phyloP scores from a whole-genome alignment of 495 filamentous ascomycete genomes.

The Penicillium bialowiezense region DNA sequence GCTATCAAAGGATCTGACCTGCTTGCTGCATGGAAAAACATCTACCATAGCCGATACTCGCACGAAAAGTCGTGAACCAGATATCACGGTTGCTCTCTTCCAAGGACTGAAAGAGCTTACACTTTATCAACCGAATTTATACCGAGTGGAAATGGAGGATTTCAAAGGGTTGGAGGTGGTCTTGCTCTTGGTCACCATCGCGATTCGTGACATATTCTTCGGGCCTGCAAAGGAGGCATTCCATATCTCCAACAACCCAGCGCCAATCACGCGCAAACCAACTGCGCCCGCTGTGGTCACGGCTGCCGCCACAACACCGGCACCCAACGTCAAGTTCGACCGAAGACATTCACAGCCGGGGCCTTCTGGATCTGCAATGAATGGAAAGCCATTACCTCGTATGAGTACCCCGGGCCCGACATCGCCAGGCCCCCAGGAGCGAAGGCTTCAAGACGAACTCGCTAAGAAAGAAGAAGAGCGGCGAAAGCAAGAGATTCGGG shows the following conservation, averaged over 20 bases:
- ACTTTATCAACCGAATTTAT: constrained; percentile 88
- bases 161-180: constrained; percentile 90
- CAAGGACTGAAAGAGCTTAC: constrained; percentile 66
- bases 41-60: constrained; percentile 58
- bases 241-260: constrained; percentile 56
- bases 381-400: constrained; percentile 5
- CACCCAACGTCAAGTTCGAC: background rate
- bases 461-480: constrained; percentile 62
- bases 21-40: constrained; percentile 73
- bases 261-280: background rate
- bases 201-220: constrained; percentile 86
- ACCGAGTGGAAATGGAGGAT: constrained; percentile 89
- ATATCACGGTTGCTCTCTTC: constrained; percentile 89
- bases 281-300: background rate
- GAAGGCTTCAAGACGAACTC: constrained; percentile 44
- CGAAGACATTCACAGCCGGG: constrained; percentile 11
- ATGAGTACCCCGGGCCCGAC: constrained; percentile 12
- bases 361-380: constrained; percentile 1
- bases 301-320: background rate
- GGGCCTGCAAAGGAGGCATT: constrained; percentile 66
- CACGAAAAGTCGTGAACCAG: constrained; percentile 80
- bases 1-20: constrained; percentile 78
- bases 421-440: constrained; percentile 19
- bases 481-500: constrained; percentile 72
- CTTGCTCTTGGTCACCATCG: constrained; percentile 74